These are phyloP conservation scores for Yarrowia yakushimensis DNA, from an alignment of 805 yeast species.

Conservation along the genomic window DNA sequence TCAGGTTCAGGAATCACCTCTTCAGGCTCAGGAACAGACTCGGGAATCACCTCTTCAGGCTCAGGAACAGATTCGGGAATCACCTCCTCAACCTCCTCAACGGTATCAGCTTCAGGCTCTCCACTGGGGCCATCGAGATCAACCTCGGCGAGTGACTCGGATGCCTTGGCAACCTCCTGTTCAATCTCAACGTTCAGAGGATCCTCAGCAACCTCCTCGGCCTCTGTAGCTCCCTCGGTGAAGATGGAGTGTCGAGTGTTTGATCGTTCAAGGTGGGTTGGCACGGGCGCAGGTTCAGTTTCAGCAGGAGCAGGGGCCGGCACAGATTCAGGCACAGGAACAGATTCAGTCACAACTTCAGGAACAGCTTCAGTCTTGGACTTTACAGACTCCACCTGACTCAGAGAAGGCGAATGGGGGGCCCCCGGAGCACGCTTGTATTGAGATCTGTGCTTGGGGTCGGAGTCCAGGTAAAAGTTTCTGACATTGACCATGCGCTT, in stretches of 20 bases:
- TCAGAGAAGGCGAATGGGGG: not conserved
- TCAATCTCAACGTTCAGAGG: not conserved
- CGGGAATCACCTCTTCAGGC: not conserved
- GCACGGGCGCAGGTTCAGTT: not conserved
- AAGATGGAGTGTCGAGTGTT: constrained; percentile 3
- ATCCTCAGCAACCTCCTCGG: constrained; percentile 26
- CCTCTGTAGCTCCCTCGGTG: constrained; percentile 21
- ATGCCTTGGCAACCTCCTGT: not conserved
- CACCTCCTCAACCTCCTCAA: not conserved
- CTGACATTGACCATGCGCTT: constrained; percentile 90
- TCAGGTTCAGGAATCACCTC: constrained; percentile 7
- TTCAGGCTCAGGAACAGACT: not conserved
- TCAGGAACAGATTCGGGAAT: not conserved
- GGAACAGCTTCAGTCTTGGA: not conserved
- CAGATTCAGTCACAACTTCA: not conserved
- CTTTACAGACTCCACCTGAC: not conserved
- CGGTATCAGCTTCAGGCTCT: not conserved
- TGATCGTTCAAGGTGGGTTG: not conserved
- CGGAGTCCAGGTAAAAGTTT: constrained; percentile 50
- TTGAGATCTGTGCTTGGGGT: constrained; percentile 33
- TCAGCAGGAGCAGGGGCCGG: constrained; percentile 29
- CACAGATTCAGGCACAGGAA: constrained; percentile 25
- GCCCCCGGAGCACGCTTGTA: constrained; percentile 6
- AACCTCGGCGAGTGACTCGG: constrained; percentile 2
- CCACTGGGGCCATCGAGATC: constrained; percentile 6